Evolutionary conservation across 1,284 basidiomycete species (phyloP), one percentile per base, ranked within the genome.

Genomic region (Taiwanofungus camphoratus): DNA sequence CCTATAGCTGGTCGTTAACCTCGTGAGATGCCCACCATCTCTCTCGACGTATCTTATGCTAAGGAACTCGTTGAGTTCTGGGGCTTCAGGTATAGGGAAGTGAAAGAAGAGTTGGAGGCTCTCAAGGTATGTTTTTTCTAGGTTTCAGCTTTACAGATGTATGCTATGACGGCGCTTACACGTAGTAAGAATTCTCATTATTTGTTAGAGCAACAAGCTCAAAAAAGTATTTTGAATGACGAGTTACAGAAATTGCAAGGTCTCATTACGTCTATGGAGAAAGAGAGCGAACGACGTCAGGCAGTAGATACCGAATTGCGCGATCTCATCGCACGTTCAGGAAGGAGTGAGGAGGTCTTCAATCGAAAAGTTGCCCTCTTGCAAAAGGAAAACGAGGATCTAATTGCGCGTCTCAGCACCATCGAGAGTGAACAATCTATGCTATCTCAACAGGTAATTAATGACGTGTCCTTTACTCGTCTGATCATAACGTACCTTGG

Each of bases 61-160:
- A 22, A 34, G 39, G 39, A 41, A 16, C n/a, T 41, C 7, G 19
- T 41, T 4, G 39, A 33, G n/a, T 41, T 41, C 18, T 41, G 39
- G 39, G 24, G 29, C 21, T 12, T 15, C 6, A 27, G 21, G 31
- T 41, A 34, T 16, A 23, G 13, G n/a, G 39, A 41, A 23, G 39
- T 41, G 19, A 34, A 41, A 19, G 15, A 20, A 5, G 39, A 41
- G 21, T 16, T 41, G 22, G 39, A 34, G 3, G 11, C 19, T 4
- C 20, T 34, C 4, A 41, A 41, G 39, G 39, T 41, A 23, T 20
- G 13, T n/a, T 30, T 20, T 12, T 9, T 22, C 9, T 9, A 9
- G 15, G 8, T 5, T 36, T 8, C 32, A 34, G 32, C 32, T 6
- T n/a, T 9, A 29, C 26, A 29, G 26, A 29, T 29, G 26, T 29